Conservation (phyloP, 345 rosid genomes). For the Salix brachista region DNA sequence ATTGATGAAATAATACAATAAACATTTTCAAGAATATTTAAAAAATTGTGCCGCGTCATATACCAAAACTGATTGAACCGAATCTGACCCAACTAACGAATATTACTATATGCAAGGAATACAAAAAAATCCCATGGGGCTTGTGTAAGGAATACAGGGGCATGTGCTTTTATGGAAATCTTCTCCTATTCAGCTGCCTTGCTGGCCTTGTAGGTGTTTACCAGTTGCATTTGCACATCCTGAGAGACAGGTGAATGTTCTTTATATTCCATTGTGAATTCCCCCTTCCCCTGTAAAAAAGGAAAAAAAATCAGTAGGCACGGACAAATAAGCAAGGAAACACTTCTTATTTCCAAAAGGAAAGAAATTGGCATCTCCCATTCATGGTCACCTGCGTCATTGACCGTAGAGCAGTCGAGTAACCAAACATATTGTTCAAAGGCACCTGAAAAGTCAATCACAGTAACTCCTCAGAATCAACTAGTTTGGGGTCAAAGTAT, state of each 20-base stretch:
- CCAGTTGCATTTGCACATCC: conserved; percentile 81
- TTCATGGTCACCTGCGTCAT: conserved; percentile 74
- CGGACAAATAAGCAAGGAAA: background rate
- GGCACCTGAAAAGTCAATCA: conserved; percentile 60
- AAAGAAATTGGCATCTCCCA: background rate
- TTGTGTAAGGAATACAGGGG: background rate
- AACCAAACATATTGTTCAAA: conserved; percentile 96
- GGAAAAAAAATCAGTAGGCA: background rate
- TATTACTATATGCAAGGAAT: background rate
- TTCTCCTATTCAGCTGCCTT: conserved; percentile 51
- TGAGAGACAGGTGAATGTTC: conserved; percentile 83
- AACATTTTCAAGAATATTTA: too few relatives aligned
- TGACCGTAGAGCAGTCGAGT: conserved; percentile 90
- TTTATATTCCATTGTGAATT: conserved; percentile 98
- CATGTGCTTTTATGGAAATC: background rate
- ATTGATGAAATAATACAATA: too few relatives aligned
- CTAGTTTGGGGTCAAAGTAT: background rate
- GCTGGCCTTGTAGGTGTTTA: conserved; percentile 62
- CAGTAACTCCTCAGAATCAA: background rate
- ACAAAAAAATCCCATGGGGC: background rate
- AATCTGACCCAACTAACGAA: background rate
- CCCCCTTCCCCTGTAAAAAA: conserved; percentile 76
- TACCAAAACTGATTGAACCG: background rate
- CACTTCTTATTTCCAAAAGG: too few relatives aligned
- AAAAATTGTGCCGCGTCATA: background rate